Conservation (phyloP, 148 eudicot species). For the Beta vulgaris region DNA sequence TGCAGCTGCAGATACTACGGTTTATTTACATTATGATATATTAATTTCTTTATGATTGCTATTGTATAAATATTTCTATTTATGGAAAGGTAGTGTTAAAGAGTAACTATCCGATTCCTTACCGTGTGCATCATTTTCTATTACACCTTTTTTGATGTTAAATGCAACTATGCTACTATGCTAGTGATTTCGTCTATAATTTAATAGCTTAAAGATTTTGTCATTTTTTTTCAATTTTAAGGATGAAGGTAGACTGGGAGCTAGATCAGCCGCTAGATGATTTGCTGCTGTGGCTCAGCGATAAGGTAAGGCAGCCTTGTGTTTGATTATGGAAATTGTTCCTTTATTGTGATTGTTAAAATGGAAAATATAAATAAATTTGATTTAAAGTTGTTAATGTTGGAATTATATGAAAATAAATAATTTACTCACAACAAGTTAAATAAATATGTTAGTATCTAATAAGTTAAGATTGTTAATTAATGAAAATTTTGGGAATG, state of each 20-base stretch:
- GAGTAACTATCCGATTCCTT: neutral
- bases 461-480: no score
- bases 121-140: constrained; percentile 4
- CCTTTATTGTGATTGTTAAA: neutral
- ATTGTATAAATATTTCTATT: neutral
- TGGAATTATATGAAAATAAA: neutral
- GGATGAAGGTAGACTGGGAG: constrained; percentile 39
- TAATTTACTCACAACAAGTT: no score
- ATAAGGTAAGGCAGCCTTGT: constrained; percentile 23
- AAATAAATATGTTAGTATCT: no score
- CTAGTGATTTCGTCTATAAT: neutral
- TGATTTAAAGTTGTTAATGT: neutral
- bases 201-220: neutral
- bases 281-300: constrained; percentile 32
- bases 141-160: neutral
- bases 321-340: neutral
- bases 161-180: neutral
- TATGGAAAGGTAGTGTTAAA: constrained; percentile 2
- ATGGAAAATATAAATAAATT: neutral
- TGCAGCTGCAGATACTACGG: neutral
- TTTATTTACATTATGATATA: no score
- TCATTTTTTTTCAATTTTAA: constrained; percentile 10
- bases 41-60: no score
- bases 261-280: constrained; percentile 32
- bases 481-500: neutral